phyloP scores from a whole-genome alignment of 1,284 basidiomycete genomes.

The Moesziomyces globuligerus region DNA sequence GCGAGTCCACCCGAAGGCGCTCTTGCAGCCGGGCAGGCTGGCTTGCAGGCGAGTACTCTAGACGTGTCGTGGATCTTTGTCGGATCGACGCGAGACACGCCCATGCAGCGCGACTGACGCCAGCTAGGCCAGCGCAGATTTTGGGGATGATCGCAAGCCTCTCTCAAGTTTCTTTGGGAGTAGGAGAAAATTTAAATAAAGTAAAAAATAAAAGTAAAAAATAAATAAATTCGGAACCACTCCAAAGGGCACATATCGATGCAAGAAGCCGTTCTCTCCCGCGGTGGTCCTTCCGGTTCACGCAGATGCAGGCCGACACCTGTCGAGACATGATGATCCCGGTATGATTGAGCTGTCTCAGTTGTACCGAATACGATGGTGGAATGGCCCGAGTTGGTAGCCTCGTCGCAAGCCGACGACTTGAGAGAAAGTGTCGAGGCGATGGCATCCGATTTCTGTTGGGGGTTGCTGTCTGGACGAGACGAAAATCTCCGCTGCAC shows the following conservation, averaged over 20 bases:
- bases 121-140: neutral
- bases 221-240: neutral
- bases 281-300: neutral
- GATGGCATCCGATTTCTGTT: no score
- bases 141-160: constrained; percentile 1
- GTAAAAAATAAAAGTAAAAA: neutral
- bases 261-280: no score
- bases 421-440: no score
- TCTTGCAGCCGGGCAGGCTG: no score
- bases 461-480: neutral
- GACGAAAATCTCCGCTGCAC: neutral
- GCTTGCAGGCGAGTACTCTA: neutral
- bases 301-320: no score
- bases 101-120: neutral
- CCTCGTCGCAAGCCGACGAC: no score
- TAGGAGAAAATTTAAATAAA: neutral
- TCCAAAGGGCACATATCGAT: no score
- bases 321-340: no score
- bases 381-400: no score
- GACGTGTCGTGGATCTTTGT: neutral
- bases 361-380: no score
- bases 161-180: neutral
- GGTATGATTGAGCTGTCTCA: no score
- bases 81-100: neutral
- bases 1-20: no score